A percentile compares a stretch with the other conserved stretches of the same genome.
Evolutionary conservation across 2,329 filamentous ascomycete species (phyloP).

Genomic region (Blastomyces percursus): DNA sequence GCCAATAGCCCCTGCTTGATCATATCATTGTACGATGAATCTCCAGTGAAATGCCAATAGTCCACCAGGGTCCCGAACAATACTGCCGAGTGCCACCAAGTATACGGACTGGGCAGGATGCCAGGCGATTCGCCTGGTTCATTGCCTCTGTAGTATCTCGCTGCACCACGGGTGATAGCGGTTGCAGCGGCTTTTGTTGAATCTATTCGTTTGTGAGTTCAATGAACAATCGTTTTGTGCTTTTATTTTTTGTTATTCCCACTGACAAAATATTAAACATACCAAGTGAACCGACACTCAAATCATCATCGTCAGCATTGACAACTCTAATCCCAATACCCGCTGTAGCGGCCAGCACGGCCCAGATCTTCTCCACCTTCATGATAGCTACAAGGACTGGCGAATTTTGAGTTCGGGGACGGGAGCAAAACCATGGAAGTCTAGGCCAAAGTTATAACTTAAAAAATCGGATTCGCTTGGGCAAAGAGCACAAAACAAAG

Average conservation of each 20-base stretch:
- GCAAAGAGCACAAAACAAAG: no score
- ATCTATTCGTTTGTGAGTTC: conserved; percentile 18
- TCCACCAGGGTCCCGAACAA: conserved; percentile 34
- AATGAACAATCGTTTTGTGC: neutral
- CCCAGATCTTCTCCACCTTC: neutral
- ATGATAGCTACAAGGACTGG: neutral
- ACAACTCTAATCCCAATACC: neutral
- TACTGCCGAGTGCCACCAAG: conserved; percentile 37
- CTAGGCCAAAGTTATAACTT: neutral
- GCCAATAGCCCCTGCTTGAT: conserved; percentile 28
- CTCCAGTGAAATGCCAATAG: conserved; percentile 36
- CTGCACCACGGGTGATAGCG: conserved; percentile 38
- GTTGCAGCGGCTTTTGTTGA: conserved; percentile 40
- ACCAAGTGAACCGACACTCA: neutral
- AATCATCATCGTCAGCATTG: neutral
- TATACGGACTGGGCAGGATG: conserved; percentile 40
- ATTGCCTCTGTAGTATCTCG: conserved; percentile 41
- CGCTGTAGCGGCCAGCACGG: neutral
- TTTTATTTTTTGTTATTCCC: neutral
- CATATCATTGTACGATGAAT: conserved; percentile 30
- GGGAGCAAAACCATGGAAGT: neutral
- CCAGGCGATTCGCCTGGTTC: conserved; percentile 42
- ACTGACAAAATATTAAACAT: neutral
- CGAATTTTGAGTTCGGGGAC: neutral
- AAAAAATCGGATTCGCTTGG: neutral